Evolutionary conservation across 129 eudicot genomes (phyloP), one percentile per base, ranked within the genome.

Genomic region (Lactuca sativa): DNA sequence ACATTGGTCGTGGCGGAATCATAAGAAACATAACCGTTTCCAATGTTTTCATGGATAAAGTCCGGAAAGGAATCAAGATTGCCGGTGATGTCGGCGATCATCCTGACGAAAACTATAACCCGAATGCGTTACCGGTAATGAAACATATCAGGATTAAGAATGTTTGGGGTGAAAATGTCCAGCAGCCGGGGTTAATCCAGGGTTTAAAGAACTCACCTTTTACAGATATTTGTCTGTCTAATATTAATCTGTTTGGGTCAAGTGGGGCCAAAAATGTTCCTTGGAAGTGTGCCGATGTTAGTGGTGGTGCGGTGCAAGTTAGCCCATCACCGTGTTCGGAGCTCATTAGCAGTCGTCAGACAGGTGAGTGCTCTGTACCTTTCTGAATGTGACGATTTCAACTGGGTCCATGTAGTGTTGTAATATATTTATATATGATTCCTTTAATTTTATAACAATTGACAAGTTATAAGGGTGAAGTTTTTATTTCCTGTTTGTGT

Each of bases 71-170:
- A 70, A 95, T 95, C 59, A 90, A 87, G 81, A 91, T 91, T 41
- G 74, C 97, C 0, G 97, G 88, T 2, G 89, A 88, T 44, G 97
- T 86, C 11, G 97, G 97, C 1, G 97, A 88, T 66, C 97, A 91
- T 75, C 97, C 97, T 2, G 92, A 88, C 30, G 86, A 82, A 40
- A 72, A 80, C 11, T 91, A 73, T 53, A 61, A 88, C 74, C 90
- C 78, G 6, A 78, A 78, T 55, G 96, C 96, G 3, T 74, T 85
- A 9, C 97, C 97, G 0, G 69, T 83, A 44, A 82, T 92, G 21
- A 82, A 81, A 58, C 83, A 81, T 56, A 66, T 86, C 6, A 69
- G 30, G 36, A 78, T 89, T 53, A 83, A 73, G 66, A 81, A 81
- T 36, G 84, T 86, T 9, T 79, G 86, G 86, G 95, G 96, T 0